Evolutionary conservation across 192 early-diverging fungal species (phyloP), one percentile per base, ranked within the genome.

Genomic region (Linderina pennispora): DNA sequence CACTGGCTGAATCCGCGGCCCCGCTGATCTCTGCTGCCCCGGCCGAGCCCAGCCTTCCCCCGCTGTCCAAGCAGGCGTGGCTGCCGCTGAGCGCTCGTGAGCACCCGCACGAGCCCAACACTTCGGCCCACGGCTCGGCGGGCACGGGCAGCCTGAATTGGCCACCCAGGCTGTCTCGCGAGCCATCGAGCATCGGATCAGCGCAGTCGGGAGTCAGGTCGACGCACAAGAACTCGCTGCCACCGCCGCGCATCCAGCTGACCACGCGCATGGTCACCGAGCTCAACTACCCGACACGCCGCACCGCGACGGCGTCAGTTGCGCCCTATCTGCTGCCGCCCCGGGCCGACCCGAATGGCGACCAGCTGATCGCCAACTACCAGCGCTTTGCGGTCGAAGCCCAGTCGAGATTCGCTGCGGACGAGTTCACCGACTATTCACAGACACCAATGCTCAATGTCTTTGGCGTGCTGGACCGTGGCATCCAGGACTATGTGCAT

Each of bases 361-460:
- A 49, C 23, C 46, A 50, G 28, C 19, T 69, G 40, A 32, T 42
- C 10, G 68, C 68, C 9, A 72, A 72, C 34, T 72, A 72, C 57
- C 68, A 72, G 48, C 38, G 62, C 5, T 65, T 49, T 19, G 68
- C 68, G 0, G 55, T 65, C 0, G 68, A 72, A 33, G 55, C 56
- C n/a, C 68, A 72, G 42, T 65, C 60, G 4, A 64, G 34, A 8
- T 63, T 72, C 41, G 61, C 45, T 26, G 43, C 68, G 0, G 68
- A 72, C 36, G 52, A 59, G 46, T 48, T 48, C 25, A 89, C 85
- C 0, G 84, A 89, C 48, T 89, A 83, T 44, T 55, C 45, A 41
- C 79, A 89, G 51, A 83, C 87, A 16, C 85, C 87, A 10, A 89
- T 89, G 85, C 80, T 83, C 0, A 62, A 86, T 18, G 78, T 80